Evolutionary conservation across 345 rosid genomes (phyloP), one percentile per base, ranked within the genome.

Genomic region (Eucalyptus lansdowneana): DNA sequence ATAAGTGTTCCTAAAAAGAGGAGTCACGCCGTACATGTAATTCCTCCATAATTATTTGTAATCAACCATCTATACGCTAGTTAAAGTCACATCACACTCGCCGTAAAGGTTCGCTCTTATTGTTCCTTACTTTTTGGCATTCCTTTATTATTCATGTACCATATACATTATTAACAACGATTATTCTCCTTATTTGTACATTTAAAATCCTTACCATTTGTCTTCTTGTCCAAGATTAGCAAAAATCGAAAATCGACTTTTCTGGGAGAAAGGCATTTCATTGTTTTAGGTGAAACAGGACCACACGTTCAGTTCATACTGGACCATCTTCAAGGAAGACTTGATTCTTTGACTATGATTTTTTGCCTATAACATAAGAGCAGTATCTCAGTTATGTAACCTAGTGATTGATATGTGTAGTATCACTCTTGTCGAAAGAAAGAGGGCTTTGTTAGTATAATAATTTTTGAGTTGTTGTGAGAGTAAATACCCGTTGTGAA

Each of bases 401-500:
- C 15, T 25, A 11, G 31, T 27, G 67, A 54, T 60, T 6, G n/a
- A 60, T 60, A 25, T 25, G n/a, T 58, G 14, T 25, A 58, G 65
- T 11, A 58, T 24, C 65, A 5, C 65, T 58, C 65, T 58, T 1
- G 8, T 25, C 0, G 15, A 60, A 54, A 51, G 54, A 51, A 17
- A 51, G 54, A 51, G 0, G 2, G 4, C 9, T 51, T 51, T 51
- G 54, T 51, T 51, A 16, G 0, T 0, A 16, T 51, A 51, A 17
- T 0, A 16, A 0, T 50, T 50, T 50, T 50, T 50, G 1, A 50
- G 53, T 0, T 50, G 2, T 50, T 50, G 19, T 50, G 1, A 50
- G 0, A 50, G 0, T 15, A 1, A 15, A 0, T 2, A 50, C 2
- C 22, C 1, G 0, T 51, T 51, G 21, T 7, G 9, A 51, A 51